phyloP scores from a whole-genome alignment of 306 rosid species.

The Heteromeles arbutifolia region DNA sequence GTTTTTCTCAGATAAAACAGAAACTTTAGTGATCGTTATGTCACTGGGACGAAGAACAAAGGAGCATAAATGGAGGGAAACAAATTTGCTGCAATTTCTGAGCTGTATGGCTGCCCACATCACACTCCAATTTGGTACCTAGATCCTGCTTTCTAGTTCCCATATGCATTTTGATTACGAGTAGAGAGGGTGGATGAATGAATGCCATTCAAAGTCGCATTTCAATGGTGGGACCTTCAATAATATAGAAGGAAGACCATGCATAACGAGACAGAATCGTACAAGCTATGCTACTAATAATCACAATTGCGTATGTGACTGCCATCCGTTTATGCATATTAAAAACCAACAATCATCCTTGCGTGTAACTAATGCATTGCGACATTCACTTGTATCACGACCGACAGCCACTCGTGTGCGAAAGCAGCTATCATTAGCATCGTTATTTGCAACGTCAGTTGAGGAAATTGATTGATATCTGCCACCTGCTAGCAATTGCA shows the following conservation, averaged over 20 bases:
- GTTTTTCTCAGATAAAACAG: neutral
- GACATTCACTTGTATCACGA: neutral
- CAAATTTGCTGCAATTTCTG: neutral
- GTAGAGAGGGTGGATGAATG: neutral
- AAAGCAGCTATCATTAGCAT: neutral
- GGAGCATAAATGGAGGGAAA: neutral
- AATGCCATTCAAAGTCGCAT: neutral
- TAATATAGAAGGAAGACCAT: neutral
- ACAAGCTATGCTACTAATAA: neutral
- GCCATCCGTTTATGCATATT: neutral
- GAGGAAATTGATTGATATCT: neutral
- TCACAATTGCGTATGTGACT: neutral
- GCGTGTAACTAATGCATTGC: neutral
- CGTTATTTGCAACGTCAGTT: neutral
- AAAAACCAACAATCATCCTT: rapidly evolving
- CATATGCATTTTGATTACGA: neutral
- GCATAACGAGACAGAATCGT: neutral
- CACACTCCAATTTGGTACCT: neutral
- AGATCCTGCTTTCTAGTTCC: neutral
- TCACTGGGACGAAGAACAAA: neutral
- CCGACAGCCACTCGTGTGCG: neutral
- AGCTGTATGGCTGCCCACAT: neutral
- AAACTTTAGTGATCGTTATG: no score
- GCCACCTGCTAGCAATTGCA: neutral
- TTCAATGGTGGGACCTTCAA: neutral